Base-by-base conservation (phyloP, 371 early-diverging fungal genomes). In the Rhizopus sp. region DNA sequence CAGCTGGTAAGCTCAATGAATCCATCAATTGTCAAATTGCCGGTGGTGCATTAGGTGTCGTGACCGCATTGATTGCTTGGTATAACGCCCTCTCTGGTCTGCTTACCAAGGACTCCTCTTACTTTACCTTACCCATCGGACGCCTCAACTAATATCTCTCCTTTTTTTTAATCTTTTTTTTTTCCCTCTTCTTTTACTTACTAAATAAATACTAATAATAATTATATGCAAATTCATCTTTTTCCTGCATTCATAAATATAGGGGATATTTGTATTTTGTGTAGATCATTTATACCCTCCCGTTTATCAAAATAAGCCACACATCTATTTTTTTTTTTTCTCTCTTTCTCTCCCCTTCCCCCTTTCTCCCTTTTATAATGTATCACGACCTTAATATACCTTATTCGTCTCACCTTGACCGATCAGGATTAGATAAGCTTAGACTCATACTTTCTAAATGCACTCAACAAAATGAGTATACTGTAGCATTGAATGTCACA, bases 51-150 rank as follows among this genome's bases (percentile, higher is more conserved):
- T 57, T 89, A 39, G 89, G 88, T 47, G 59, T 90, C 34, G 47
- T 90, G 57, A 82, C 86, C 13, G 86, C 90, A 1, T 47, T 88
- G 13, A 79, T 87, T 57, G 90, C 88, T 30, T 90, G 88, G 88
- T 90, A 90, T 54, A 83, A 78, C 64, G 88, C 91, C 8, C 77
- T 88, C 0, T 66, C 83, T 12, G 84, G 84, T 54, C 72, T 88
- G 10, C 78, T 87, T 53, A 76, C 78, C 42, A 77, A 77, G 42
- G 60, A 79, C 44, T 86, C 76, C 51, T 81, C 84, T 53, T 75
- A 80, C 63, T 78, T 89, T 41, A 67, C 59, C 10, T 72, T 89
- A 48, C 89, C 89, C 45, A 64, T 79, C 17, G 67, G 67, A 12
- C 62, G 63, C 44, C 50, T 67, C 57, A 67, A 62, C 45, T 67